These are phyloP conservation scores for Triangularia verruculosa DNA, from an alignment of 2,329 filamentous ascomycete genomes.

Conservation along the genomic window DNA sequence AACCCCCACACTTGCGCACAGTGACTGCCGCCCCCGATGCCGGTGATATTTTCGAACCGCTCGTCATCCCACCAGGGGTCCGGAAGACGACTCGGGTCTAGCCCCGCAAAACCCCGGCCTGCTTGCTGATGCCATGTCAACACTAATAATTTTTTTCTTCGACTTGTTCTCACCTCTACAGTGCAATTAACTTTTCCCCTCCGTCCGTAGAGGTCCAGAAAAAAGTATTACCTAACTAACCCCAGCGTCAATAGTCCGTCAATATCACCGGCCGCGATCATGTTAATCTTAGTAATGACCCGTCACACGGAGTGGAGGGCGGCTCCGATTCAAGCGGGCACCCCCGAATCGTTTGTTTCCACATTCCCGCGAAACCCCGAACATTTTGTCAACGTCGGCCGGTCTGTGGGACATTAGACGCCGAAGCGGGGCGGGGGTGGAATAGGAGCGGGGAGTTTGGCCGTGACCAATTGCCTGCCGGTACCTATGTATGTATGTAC, in stretches of 20 bases:
- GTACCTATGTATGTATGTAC: neutral
- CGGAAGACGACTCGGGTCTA: neutral
- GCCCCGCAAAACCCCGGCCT: neutral
- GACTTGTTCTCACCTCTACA: neutral
- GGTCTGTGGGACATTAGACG: conserved; percentile 14
- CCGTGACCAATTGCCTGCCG: conserved; percentile 6
- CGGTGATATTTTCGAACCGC: neutral
- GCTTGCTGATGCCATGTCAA: neutral
- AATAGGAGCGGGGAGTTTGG: neutral
- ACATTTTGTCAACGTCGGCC: neutral
- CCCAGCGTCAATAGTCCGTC: neutral
- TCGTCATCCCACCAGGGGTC: neutral
- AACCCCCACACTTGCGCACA: neutral
- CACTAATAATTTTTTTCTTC: neutral
- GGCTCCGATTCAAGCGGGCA: neutral
- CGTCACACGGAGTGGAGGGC: neutral
- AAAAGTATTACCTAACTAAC: neutral
- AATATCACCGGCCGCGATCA: neutral
- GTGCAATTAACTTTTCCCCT: neutral
- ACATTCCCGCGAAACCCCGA: conserved; percentile 3
- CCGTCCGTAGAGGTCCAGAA: neutral
- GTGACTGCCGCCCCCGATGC: neutral
- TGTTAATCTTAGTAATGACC: neutral
- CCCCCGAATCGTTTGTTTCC: neutral
- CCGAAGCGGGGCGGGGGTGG: neutral